Base-by-base conservation (phyloP, 108 stramenopile species). In the Pseudonitzschia multistriata region DNA sequence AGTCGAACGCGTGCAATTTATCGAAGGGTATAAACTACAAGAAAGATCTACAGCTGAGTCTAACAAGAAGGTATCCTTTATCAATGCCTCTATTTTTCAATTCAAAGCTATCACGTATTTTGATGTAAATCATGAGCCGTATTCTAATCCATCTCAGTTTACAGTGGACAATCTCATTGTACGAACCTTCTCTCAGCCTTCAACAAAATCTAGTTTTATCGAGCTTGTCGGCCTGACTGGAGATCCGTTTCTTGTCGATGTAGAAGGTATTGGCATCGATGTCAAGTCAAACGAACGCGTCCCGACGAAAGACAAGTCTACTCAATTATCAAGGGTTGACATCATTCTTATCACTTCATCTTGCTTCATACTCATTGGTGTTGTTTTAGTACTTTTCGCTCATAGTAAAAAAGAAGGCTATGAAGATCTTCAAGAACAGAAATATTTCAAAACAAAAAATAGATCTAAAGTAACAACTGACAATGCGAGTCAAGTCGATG, bases 281-380 rank as follows among this genome's bases (percentile, higher is more conserved):
- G 14, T 74, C 2, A 30, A 45, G 42, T 31, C 24, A 8, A 66
- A 63, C 42, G 49, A 59, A 62, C 3, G 5, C 0, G 17, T 49
- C 19, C n/a, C 21, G 17, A 29, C 11, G 17, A 42, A 64, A 5
- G 52, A 54, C 8, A 28, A n/a, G 21, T n/a, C n/a, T n/a, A 25
- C n/a, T 47, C 24, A 10, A 36, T 48, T 81, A 27, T 78, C 81
- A n/a, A 42, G 35, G 4, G 35, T 82, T 17, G 81, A 82, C 34
- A 48, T 74, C 57, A 64, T 74, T 36, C 54, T 82, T n/a, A 74
- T 82, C 13, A 53, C 49, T 27, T 48, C 60, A 30, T 74, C 76
- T 59, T 63, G 42, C 14, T n/a, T 66, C 34, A 82, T 78, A 30
- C 66, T 78, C 29, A 24, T 74, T 15, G 70, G 66, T 14, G 67